Conservation (phyloP, 225 moss, liverwort and hornwort genomes). For the Marchantia paleacea region DNA sequence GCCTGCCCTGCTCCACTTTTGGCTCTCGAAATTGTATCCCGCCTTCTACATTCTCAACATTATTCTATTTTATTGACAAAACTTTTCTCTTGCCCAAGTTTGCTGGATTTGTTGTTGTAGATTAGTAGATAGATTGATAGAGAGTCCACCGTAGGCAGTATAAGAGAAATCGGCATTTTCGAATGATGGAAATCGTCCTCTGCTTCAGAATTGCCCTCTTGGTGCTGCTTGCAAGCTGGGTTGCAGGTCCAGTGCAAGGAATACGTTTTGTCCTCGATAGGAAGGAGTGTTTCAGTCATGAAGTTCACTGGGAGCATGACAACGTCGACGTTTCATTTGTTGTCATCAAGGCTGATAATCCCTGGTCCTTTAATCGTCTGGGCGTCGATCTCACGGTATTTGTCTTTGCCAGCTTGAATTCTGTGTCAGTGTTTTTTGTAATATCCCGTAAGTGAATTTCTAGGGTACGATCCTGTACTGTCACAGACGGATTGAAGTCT, state of each 20-base stretch:
- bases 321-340: slow-evolving; percentile 70
- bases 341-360: slow-evolving; percentile 69
- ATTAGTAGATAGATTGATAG: background rate
- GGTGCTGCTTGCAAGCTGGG: background rate
- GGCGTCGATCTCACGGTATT: slow-evolving; percentile 72
- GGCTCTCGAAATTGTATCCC: background rate
- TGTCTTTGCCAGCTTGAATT: background rate
- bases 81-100: background rate
- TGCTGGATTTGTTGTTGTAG: background rate
- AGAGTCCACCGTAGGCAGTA: background rate
- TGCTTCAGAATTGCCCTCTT: background rate
- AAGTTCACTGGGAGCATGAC: slow-evolving; percentile 60
- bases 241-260: slow-evolving; percentile 36
- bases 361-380: slow-evolving; percentile 58
- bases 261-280: slow-evolving; percentile 80
- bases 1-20: background rate
- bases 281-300: slow-evolving; percentile 72
- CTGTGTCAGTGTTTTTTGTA: too few relatives aligned
- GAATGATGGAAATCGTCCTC: slow-evolving; percentile 8
- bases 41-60: background rate
- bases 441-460: too few relatives aligned
- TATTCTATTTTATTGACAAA: background rate
- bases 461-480: background rate
- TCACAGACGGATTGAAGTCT: background rate
- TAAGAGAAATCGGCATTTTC: background rate